Evolutionary conservation across 2,329 filamentous ascomycete genomes (phyloP), one percentile per base, ranked within the genome.

Genomic region (Arthrobotrys megalospora): DNA sequence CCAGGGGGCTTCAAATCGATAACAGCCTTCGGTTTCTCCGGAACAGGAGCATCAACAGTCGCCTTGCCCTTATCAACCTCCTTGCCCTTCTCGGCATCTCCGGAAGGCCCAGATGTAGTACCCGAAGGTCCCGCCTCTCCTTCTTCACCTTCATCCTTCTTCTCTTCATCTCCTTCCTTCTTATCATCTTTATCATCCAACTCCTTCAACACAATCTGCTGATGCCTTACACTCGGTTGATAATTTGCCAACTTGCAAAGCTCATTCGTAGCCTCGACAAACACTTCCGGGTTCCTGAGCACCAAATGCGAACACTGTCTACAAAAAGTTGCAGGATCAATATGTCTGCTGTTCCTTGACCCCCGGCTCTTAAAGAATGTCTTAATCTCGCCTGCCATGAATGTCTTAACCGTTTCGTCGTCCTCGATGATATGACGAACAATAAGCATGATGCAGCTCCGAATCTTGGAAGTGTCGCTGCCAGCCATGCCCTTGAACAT

Each of bases 351-450:
- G 58, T 79, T 76, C 12, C 67, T 43, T 43, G 79, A 70, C 10
- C 76, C 76, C 3, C 76, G 53, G 50, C 62, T 79, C 67, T 93
- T 90, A 80, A 97, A 93, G 82, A 89, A 90, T n/a, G 89, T 86
- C 80, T 91, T 90, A 81, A 99, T 96, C 83, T 98, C 95, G 32
- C 91, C 92, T 64, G 91, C 89, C 92, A 99, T 97, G 77, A 97
- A 91, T 83, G 97, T 93, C 80, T 92, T 93, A 77, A 98, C 88
- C 1, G 92, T 96, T 16, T 94, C 91, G 62, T 97, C 93, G 82
- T 99, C 96, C 84, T 99, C 96, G 67, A 98, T 90, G 80, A 99
- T 91, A 82, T 99, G 96, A 47, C 96, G 91, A 50, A 99, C 86
- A 65, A 97, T 91, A 11, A 95, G 89, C 88, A 98, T 91, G 82